These are phyloP conservation scores for Pseudogymnoascus sp. DNA, from an alignment of 2,329 filamentous ascomycete genomes.

Conservation along the genomic window DNA sequence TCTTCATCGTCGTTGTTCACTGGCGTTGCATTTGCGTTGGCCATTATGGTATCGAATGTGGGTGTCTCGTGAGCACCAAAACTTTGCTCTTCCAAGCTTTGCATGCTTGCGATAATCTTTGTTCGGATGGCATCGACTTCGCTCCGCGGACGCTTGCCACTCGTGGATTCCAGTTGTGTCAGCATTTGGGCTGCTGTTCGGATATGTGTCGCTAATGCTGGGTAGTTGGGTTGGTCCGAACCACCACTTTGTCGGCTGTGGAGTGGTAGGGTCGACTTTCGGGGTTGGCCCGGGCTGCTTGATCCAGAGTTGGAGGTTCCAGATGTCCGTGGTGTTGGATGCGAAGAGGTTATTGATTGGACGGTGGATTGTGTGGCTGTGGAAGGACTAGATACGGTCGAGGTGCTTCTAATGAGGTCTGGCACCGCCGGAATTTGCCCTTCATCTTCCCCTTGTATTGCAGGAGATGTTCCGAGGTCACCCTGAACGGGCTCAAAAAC, in stretches of 20 bases:
- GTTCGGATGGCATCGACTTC: slow-evolving; percentile 78
- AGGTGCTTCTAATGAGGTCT: slow-evolving; percentile 21
- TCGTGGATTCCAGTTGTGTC: slow-evolving; percentile 70
- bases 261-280: slow-evolving; percentile 46
- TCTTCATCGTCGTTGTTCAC: slow-evolving; percentile 42
- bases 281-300: slow-evolving; percentile 52
- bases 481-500: slow-evolving; percentile 77
- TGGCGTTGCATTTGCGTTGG: slow-evolving; percentile 51
- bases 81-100: slow-evolving; percentile 75
- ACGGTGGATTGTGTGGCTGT: slow-evolving; percentile 48
- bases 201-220: slow-evolving; percentile 78
- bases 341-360: slow-evolving; percentile 35
- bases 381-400: slow-evolving; percentile 47
- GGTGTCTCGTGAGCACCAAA: slow-evolving; percentile 66
- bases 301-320: slow-evolving; percentile 60
- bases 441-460: slow-evolving; percentile 51
- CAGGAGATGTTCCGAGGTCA: slow-evolving; percentile 64
- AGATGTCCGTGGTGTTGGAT: slow-evolving; percentile 59
- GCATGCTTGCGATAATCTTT: slow-evolving; percentile 86
- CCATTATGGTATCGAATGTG: slow-evolving; percentile 76
- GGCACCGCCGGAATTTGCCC: slow-evolving; percentile 27
- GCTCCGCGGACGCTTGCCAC: slow-evolving; percentile 67
- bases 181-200: slow-evolving; percentile 80
- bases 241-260: slow-evolving; percentile 43
- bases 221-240: slow-evolving; percentile 69